Base-by-base conservation (phyloP, 129 eudicot genomes). In the Glebionis coronaria region DNA sequence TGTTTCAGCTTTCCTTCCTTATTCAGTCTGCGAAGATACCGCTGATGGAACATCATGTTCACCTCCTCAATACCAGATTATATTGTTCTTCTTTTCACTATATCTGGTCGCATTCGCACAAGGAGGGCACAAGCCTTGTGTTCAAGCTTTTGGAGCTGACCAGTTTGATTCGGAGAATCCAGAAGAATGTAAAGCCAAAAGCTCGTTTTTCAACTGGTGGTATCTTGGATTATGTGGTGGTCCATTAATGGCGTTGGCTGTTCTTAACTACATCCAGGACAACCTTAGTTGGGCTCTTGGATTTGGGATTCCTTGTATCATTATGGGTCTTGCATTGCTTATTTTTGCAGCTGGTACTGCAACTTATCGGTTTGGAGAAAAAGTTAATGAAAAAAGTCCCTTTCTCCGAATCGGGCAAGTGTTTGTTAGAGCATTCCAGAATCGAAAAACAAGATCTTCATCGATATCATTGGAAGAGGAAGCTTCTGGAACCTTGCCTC, bases 171-270 rank as follows among this genome's bases (percentile, higher is more conserved):
- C 69, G 0, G 73, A 69, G 40, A 77, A 85, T 72, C 83, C 85
- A 12, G 50, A 80, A 42, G 90, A 89, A 74, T 9, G 74, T 35
- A 73, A 61, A 81, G 75, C 82, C 75, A 78, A 82, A 70, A 81
- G 87, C 77, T 85, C 96, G 0, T 89, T 85, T 67, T 89, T 89
- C 81, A 89, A 85, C 67, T 89, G 93, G 93, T 85, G 87, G 85
- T 83, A 78, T 63, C 75, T 83, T 70, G 81, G 85, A 15, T 8
- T 77, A 35, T 69, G 82, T 44, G 73, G 69, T 12, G 90, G 90
- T 61, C 75, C 84, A 9, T n/a, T 83, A 31, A 15, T 51, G 12
- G 74, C 82, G 5, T 35, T 78, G 6, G 28, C 67, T 23, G 68
- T 75, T 75, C 72, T 89, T 31, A 77, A 70, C 64, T 89, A 83